Evolutionary conservation across 495 filamentous ascomycete genomes (phyloP), one percentile per base, ranked within the genome.

Genomic region (Venustampulla echinocandica): DNA sequence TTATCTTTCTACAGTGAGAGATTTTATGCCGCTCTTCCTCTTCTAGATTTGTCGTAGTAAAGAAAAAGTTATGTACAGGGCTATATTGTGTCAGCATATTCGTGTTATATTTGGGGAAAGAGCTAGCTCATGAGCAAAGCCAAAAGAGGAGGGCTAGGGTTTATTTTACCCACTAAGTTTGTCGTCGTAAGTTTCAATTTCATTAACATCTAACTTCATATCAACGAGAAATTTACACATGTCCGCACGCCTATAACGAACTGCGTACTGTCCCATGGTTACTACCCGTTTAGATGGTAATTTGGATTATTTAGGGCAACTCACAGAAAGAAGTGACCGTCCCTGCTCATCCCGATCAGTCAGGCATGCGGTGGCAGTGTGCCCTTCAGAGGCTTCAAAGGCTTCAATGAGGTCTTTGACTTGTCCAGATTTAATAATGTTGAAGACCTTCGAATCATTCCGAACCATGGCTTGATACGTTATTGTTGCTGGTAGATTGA

Each of bases 311-410:
- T 15, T 36, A 30, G 36, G 15, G 10, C 21, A 34, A 42, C 46
- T 20, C 23, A 49, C 47, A 28, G 35, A 21, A 27, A 49, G 47
- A 36, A 49, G 47, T 42, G 47, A 36, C 6, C 38, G 25, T 15
- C 47, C 47, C 20, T 49, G 17, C 19, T 49, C 47, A 36, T 49
- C 47, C 17, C 28, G 27, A 49, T 49, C 47, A 25, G 14, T 36
- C 20, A 49, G 27, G 6, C 38, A 43, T 21, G 38, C 47, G n/a
- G n/a, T n/a, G n/a, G n/a, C n/a, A n/a, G n/a, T n/a, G n/a, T n/a
- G n/a, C n/a, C n/a, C n/a, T 17, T 14, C 36, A 19, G 27, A 17
- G 11, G 42, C 44, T 36, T 49, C 25, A 24, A 49, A 21, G 44
- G 20, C 15, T 27, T 11, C n/a, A 27, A 24, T 20, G 25, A 49